A percentile compares a stretch with the other conserved stretches of the same genome.
phyloP scores from a whole-genome alignment of 495 filamentous ascomycete species.

The Hypomontagnella submonticulosa region DNA sequence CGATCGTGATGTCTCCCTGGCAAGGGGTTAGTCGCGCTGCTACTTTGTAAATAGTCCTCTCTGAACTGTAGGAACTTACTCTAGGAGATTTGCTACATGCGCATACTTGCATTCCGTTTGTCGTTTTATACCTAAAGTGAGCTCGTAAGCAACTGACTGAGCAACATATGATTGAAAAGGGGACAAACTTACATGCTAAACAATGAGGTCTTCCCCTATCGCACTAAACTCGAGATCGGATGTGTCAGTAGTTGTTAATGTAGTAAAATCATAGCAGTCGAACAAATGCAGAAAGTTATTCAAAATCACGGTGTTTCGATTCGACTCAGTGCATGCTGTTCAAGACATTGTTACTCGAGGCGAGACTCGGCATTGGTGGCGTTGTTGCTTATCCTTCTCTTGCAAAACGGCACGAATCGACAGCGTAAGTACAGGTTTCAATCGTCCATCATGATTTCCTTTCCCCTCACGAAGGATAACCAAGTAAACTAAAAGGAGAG shows the following conservation, averaged over 20 bases:
- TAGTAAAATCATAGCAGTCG: slow-evolving; percentile 6
- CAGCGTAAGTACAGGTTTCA: no score
- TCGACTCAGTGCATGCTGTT: slow-evolving; percentile 15
- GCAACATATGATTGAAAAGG: background rate
- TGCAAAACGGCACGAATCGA: background rate
- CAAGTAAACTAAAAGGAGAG: background rate
- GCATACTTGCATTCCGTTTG: slow-evolving; percentile 76
- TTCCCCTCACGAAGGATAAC: background rate
- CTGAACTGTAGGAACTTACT: slow-evolving; percentile 57
- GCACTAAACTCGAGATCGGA: slow-evolving; percentile 54
- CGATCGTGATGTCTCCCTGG: slow-evolving; percentile 60
- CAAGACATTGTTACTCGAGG: slow-evolving; percentile 3
- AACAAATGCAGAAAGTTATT: slow-evolving; percentile 18
- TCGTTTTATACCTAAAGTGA: slow-evolving; percentile 66
- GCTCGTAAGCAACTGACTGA: background rate
- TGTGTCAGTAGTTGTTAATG: slow-evolving; percentile 32
- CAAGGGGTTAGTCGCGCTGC: slow-evolving; percentile 9
- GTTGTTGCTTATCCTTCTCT: slow-evolving; percentile 7
- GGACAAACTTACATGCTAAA: slow-evolving; percentile 66
- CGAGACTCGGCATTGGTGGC: background rate
- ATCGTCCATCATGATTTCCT: no score
- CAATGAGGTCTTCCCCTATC: slow-evolving; percentile 70
- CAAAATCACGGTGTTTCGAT: slow-evolving; percentile 1
- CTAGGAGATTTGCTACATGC: slow-evolving; percentile 72
- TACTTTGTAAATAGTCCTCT: background rate